Evolutionary conservation across 257 asterid genomes (phyloP).

Genomic region (Schizonepeta tenuifolia): DNA sequence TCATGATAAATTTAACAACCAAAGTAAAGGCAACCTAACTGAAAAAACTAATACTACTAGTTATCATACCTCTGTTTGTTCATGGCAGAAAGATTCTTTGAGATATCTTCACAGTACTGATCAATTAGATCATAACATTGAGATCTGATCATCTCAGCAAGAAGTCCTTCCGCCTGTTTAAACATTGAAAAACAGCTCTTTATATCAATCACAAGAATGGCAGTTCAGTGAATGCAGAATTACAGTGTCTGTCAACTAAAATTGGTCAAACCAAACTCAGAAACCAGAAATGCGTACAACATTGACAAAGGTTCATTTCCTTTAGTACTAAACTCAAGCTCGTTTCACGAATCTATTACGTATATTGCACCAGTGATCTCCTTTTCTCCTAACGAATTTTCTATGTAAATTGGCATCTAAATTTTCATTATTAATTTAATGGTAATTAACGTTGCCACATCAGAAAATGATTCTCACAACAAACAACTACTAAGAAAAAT

Average conservation of each 20-base stretch:
- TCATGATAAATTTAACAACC: too few species aligned
- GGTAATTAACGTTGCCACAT: background rate
- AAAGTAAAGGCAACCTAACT: too few species aligned
- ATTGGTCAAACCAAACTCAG: background rate
- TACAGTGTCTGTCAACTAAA: background rate
- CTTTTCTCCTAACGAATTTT: background rate
- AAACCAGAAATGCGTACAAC: background rate
- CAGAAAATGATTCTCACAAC: background rate
- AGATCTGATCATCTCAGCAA: slow-evolving; percentile 60
- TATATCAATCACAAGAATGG: slow-evolving; percentile 20
- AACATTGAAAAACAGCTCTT: background rate
- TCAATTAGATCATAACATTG: slow-evolving; percentile 70
- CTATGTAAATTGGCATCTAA: background rate
- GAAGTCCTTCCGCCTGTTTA: slow-evolving; percentile 80
- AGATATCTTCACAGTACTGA: slow-evolving; percentile 51
- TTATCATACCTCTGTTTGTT: slow-evolving; percentile 58
- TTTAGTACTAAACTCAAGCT: background rate
- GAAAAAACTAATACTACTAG: background rate
- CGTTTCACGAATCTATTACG: too few species aligned
- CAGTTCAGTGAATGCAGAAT: background rate
- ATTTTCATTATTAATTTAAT: background rate
- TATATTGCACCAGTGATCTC: background rate
- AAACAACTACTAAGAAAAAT: background rate
- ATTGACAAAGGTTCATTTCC: background rate
- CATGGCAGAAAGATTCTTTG: slow-evolving; percentile 55